Percentiles rank a stretch among this genome's conserved stretches.
phyloP scores from a whole-genome alignment of 345 rosid genomes.

The Aquilaria yunnanensis region DNA sequence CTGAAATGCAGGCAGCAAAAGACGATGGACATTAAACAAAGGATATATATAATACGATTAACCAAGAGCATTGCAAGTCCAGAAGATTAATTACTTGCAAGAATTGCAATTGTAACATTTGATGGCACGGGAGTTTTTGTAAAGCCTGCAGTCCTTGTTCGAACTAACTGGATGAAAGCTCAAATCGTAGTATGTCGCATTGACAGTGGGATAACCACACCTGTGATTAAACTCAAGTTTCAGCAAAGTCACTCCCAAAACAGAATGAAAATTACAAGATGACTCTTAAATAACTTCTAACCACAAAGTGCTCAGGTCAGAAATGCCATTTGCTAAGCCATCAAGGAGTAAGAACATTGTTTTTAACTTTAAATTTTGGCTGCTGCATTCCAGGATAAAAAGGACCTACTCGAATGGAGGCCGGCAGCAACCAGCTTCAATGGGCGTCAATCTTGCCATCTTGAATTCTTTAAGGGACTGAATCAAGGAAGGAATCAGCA shows the following conservation, averaged over 20 bases:
- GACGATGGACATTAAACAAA: not conserved
- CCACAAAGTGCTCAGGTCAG: too few species aligned
- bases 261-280: not conserved
- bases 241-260: not conserved
- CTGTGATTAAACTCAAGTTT: slow-evolving; percentile 27
- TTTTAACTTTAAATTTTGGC: too few species aligned
- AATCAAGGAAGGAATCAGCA: slow-evolving; percentile 10
- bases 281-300: too few species aligned
- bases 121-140: slow-evolving; percentile 54
- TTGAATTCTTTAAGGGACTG: slow-evolving; percentile 70
- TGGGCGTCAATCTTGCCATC: slow-evolving; percentile 64
- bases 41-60: slow-evolving; percentile 3
- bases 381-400: not conserved
- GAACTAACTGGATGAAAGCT: slow-evolving; percentile 83
- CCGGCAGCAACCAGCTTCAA: slow-evolving; percentile 93
- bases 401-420: slow-evolving; percentile 81
- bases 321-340: too few species aligned
- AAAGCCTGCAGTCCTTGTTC: slow-evolving; percentile 77
- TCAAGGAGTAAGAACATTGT: too few species aligned
- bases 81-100: slow-evolving; percentile 61
- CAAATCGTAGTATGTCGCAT: slow-evolving; percentile 76
- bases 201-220: slow-evolving; percentile 80
- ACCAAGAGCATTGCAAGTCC: slow-evolving; percentile 2
- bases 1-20: slow-evolving; percentile 25
- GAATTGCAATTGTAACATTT: slow-evolving; percentile 92